Percentiles rank a stretch among this genome's conserved stretches.
Evolutionary conservation across 2,329 filamentous ascomycete genomes (phyloP).

Genomic region (Diaporthe caulivora): DNA sequence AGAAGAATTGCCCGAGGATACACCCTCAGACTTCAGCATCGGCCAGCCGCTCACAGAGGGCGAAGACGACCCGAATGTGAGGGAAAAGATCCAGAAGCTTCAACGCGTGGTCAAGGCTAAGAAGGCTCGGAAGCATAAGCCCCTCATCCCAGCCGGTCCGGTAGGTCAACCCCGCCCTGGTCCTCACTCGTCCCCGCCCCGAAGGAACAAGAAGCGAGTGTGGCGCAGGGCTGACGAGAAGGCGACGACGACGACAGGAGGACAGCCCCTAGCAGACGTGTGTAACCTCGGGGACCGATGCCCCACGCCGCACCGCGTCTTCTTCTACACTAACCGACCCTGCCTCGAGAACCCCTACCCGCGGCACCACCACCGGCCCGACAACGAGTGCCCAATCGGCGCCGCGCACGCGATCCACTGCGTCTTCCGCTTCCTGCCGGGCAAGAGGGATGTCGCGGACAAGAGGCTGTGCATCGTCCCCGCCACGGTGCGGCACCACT

Average conservation of each 20-base stretch:
- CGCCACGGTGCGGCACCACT: constrained; percentile 29
- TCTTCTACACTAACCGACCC: constrained; percentile 32
- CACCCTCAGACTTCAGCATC: background rate
- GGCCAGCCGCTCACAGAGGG: background rate
- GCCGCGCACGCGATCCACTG: constrained; percentile 35
- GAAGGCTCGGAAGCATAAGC: constrained; percentile 3
- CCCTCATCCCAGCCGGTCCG: constrained; percentile 2
- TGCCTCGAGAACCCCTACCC: constrained; percentile 26
- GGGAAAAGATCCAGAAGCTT: background rate
- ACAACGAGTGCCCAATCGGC: constrained; percentile 32
- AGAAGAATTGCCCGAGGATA: background rate
- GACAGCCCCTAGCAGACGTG: background rate
- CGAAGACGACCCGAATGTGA: constrained; percentile 34
- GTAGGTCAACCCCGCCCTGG: background rate
- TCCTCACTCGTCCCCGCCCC: too few species aligned
- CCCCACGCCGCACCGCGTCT: constrained; percentile 31
- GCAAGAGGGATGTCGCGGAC: background rate
- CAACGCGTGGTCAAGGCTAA: constrained; percentile 24
- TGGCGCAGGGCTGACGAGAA: background rate
- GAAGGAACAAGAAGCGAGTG: background rate
- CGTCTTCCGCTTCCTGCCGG: constrained; percentile 24
- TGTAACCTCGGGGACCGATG: constrained; percentile 33
- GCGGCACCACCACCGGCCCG: constrained; percentile 31
- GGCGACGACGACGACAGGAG: background rate
- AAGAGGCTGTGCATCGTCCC: constrained; percentile 31